A percentile compares a stretch with the other conserved stretches of the same genome.
Evolutionary conservation across 129 eudicot genomes (phyloP).

Genomic region (Ambrosia artemisiifolia): DNA sequence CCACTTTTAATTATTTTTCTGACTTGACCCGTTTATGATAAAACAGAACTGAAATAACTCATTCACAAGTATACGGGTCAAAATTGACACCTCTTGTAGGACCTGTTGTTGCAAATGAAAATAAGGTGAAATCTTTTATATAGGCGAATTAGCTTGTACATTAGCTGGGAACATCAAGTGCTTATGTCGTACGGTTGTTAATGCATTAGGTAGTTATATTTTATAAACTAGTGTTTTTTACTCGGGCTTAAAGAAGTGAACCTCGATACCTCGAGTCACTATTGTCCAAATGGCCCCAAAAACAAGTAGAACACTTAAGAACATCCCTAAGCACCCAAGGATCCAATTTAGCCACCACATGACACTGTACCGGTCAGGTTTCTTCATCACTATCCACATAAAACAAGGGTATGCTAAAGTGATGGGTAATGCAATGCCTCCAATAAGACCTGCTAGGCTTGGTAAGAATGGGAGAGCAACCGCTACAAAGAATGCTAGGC

Average conservation of each 20-base stretch:
- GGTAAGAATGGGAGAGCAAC: constrained; percentile 50
- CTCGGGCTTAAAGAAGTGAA: constrained; percentile 46
- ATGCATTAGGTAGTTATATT: constrained; percentile 11
- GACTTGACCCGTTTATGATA: not conserved
- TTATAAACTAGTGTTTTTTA: constrained; percentile 14
- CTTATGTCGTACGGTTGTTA: not conserved
- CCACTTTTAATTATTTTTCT: not conserved
- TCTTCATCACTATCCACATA: constrained; percentile 54
- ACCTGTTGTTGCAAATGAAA: not conserved
- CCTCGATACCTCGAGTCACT: constrained; percentile 34
- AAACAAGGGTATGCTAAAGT: constrained; percentile 54
- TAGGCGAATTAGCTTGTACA: constrained; percentile 1
- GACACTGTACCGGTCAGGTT: constrained; percentile 30
- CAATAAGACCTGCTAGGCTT: constrained; percentile 47
- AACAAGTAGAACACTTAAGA: constrained; percentile 33
- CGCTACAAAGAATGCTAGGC: constrained; percentile 38
- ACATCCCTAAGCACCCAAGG: constrained; percentile 44
- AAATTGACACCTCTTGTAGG: not conserved
- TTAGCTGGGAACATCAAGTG: constrained; percentile 6
- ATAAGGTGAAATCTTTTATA: constrained; percentile 5
- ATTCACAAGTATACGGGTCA: not conserved
- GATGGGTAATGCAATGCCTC: constrained; percentile 48
- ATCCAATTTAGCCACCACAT: constrained; percentile 55
- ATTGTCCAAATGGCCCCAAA: constrained; percentile 37
- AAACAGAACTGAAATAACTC: not conserved